phyloP scores from a whole-genome alignment of 192 early-diverging fungal species.

The Obelidium mucronatum region DNA sequence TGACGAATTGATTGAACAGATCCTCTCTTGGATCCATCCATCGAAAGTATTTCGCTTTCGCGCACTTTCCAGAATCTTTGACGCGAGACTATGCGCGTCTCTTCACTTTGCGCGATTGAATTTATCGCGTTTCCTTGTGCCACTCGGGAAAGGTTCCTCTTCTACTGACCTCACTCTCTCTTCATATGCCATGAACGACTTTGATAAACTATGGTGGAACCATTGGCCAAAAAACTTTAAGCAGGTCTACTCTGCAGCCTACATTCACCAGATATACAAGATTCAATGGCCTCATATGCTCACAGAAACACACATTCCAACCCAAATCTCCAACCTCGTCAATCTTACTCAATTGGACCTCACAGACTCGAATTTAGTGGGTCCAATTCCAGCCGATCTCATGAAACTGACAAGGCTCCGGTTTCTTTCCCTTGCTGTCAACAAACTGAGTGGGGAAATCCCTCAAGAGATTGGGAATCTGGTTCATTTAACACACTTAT shows the following conservation, averaged over 20 bases:
- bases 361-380: not conserved
- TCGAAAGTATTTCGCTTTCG: not conserved
- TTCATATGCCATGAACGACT: not conserved
- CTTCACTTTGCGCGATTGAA: constrained; percentile 8
- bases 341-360: not conserved
- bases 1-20: constrained; percentile 6
- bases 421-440: not conserved
- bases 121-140: not conserved
- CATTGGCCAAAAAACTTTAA: not conserved
- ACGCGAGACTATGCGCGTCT: not conserved
- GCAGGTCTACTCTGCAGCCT: not conserved
- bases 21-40: constrained; percentile 9
- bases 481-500: not conserved
- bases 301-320: not conserved
- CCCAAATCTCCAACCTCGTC: not conserved
- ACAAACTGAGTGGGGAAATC: not conserved
- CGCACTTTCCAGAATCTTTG: not conserved
- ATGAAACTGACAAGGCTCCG: not conserved
- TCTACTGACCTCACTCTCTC: too few species aligned
- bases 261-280: not conserved
- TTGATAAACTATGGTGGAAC: not conserved
- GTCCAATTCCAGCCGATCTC: not conserved
- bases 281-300: not conserved
- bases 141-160: not conserved
- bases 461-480: not conserved